Conservation (phyloP, 129 eudicot genomes). For the Dittrichia graveolens region DNA sequence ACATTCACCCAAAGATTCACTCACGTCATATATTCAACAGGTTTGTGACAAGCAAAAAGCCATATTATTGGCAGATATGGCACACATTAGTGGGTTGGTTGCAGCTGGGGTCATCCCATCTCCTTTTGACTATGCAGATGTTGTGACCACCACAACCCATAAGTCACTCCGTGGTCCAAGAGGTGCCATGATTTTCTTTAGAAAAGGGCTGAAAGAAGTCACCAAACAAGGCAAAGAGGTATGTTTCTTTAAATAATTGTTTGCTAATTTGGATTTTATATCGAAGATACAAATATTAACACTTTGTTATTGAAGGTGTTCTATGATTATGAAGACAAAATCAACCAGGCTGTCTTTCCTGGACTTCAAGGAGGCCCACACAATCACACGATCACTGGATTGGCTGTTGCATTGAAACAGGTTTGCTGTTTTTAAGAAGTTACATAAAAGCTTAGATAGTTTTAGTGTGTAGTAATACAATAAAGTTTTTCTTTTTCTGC, state of each 20-base stretch:
- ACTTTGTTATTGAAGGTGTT: constrained; percentile 52
- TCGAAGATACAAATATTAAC: constrained; percentile 8
- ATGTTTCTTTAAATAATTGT: background rate
- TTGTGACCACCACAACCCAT: constrained; percentile 95
- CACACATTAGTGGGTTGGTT: constrained; percentile 92
- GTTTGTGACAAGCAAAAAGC: constrained; percentile 96
- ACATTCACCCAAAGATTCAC: background rate
- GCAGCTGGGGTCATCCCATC: constrained; percentile 96
- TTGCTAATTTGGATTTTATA: background rate
- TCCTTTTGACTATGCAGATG: constrained; percentile 94
- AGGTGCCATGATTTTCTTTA: constrained; percentile 96
- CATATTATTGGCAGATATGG: constrained; percentile 87
- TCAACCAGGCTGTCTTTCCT: constrained; percentile 99
- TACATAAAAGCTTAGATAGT: background rate
- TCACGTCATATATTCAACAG: constrained; percentile 38
- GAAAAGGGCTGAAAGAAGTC: constrained; percentile 88
- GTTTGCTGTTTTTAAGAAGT: constrained; percentile 36
- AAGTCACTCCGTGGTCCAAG: constrained; percentile 99
- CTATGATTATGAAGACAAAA: constrained; percentile 93
- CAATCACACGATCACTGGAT: constrained; percentile 95
- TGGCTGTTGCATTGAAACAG: constrained; percentile 99
- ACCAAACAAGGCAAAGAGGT: constrained; percentile 98
- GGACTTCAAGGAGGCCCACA: constrained; percentile 99
- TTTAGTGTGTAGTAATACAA: too few species aligned
- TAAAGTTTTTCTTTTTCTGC: background rate